phyloP scores from a whole-genome alignment of 1,284 basidiomycete genomes.

The Malassezia equina region DNA sequence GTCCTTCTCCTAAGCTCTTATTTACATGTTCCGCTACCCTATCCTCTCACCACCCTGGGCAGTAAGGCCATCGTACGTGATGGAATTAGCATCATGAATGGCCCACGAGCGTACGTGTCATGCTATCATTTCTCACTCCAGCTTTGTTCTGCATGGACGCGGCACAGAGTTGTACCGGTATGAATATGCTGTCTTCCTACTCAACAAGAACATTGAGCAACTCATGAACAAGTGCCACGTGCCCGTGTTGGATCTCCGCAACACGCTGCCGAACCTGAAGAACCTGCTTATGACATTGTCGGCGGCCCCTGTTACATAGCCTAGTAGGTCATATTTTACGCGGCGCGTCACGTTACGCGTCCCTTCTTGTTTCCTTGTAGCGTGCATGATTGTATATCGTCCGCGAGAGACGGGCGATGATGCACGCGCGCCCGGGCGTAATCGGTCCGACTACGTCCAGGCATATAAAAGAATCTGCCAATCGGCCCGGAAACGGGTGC shows the following conservation, averaged over 20 bases:
- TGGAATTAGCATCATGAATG: slow-evolving; percentile 41
- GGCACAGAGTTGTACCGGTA: slow-evolving; percentile 93
- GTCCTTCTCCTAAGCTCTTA: slow-evolving; percentile 35
- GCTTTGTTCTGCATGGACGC: slow-evolving; percentile 70
- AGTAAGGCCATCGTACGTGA: slow-evolving; percentile 39
- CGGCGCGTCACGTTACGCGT: not conserved
- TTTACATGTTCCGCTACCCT: slow-evolving; percentile 33
- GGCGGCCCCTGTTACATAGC: not conserved
- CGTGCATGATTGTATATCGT: slow-evolving; percentile 20
- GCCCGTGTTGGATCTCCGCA: slow-evolving; percentile 76
- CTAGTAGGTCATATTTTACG: not conserved
- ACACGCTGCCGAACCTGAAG: slow-evolving; percentile 92
- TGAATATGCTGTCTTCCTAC: slow-evolving; percentile 89
- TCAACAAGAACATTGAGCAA: slow-evolving; percentile 89
- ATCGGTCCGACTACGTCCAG: slow-evolving; percentile 26
- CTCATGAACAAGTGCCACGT: slow-evolving; percentile 37
- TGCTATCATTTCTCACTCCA: not conserved
- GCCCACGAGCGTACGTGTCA: slow-evolving; percentile 26
- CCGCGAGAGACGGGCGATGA: slow-evolving; percentile 23
- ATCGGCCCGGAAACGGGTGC: slow-evolving; percentile 16
- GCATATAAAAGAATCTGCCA: slow-evolving; percentile 34
- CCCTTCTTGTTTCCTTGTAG: not conserved
- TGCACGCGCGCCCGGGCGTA: slow-evolving; percentile 3
- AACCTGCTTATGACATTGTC: slow-evolving; percentile 72
- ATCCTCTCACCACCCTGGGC: slow-evolving; percentile 35